A percentile compares a stretch with the other conserved stretches of the same genome.
These are phyloP conservation scores for Ogataea philodendri DNA, from an alignment of 805 yeast genomes.

Conservation along the genomic window DNA sequence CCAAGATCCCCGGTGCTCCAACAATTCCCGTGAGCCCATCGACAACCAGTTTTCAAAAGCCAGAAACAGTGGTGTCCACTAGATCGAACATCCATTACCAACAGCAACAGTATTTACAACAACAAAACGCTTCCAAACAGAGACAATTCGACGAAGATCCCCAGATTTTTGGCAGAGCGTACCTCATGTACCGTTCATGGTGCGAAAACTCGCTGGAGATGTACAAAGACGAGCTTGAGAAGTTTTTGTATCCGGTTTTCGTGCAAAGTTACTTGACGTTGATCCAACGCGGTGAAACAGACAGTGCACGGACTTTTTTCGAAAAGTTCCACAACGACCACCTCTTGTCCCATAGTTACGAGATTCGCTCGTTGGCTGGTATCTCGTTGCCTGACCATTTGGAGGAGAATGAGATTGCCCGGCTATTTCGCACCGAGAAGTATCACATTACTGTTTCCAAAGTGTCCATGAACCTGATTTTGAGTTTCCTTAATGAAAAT, in stretches of 20 bases:
- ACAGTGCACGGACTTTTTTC: conserved; percentile 70
- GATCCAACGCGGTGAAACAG: conserved; percentile 57
- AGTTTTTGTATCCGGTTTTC: conserved; percentile 88
- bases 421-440: conserved; percentile 67
- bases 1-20: conserved; percentile 54
- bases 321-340: conserved; percentile 75
- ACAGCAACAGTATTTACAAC: conserved; percentile 29
- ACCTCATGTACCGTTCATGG: conserved; percentile 80
- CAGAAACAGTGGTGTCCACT: conserved; percentile 35
- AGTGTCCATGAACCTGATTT: conserved; percentile 77
- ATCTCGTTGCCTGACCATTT: conserved; percentile 79
- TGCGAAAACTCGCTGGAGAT: conserved; percentile 86
- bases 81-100: conserved; percentile 35
- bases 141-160: conserved; percentile 57
- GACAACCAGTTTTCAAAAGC: conserved; percentile 34
- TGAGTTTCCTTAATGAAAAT: conserved; percentile 86
- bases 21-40: conserved; percentile 49
- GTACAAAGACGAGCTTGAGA: conserved; percentile 82
- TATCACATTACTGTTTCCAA: conserved; percentile 75
- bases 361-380: conserved; percentile 67
- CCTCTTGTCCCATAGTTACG: conserved; percentile 70
- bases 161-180: conserved; percentile 73
- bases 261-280: conserved; percentile 83
- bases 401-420: conserved; percentile 77
- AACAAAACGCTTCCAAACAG: conserved; percentile 25